Evolutionary conservation across 495 filamentous ascomycete genomes (phyloP).

Genomic region (Halenospora varia): DNA sequence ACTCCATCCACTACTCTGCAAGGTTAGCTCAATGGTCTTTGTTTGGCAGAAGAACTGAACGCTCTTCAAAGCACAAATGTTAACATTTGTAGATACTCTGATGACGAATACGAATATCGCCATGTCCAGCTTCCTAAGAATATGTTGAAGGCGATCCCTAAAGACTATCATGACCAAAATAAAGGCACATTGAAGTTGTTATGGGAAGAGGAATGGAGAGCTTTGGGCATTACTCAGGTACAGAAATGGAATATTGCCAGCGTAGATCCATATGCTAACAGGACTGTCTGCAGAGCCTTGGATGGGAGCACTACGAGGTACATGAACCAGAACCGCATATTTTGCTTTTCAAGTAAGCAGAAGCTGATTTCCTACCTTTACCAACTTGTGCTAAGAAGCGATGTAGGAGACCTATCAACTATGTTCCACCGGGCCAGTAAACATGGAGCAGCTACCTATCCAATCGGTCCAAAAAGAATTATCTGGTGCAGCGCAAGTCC

Average conservation of each 20-base stretch:
- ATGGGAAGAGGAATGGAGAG: slow-evolving; percentile 98
- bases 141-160: slow-evolving; percentile 95
- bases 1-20: slow-evolving; percentile 91
- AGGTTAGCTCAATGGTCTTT: slow-evolving; percentile 50
- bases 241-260: slow-evolving; percentile 11
- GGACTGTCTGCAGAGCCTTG: slow-evolving; percentile 68
- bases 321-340: slow-evolving; percentile 99
- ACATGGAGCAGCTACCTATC: neutral
- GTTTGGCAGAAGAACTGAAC: too few relatives aligned
- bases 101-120: slow-evolving; percentile 85
- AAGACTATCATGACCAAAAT: slow-evolving; percentile 87
- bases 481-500: slow-evolving; percentile 12
- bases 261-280: slow-evolving; percentile 4
- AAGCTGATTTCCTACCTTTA: neutral
- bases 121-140: slow-evolving; percentile 96
- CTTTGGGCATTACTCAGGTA: slow-evolving; percentile 94
- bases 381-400: too few relatives aligned
- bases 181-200: slow-evolving; percentile 93
- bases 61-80: neutral
- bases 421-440: slow-evolving; percentile 61
- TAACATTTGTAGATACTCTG: slow-evolving; percentile 63
- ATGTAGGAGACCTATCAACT: slow-evolving; percentile 80
- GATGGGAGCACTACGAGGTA: slow-evolving; percentile 99
- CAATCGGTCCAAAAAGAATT: slow-evolving; percentile 16
- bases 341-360: slow-evolving; percentile 89